Base-by-base conservation (phyloP, 768 basidiomycete genomes). In the Tulasnella sp. region DNA sequence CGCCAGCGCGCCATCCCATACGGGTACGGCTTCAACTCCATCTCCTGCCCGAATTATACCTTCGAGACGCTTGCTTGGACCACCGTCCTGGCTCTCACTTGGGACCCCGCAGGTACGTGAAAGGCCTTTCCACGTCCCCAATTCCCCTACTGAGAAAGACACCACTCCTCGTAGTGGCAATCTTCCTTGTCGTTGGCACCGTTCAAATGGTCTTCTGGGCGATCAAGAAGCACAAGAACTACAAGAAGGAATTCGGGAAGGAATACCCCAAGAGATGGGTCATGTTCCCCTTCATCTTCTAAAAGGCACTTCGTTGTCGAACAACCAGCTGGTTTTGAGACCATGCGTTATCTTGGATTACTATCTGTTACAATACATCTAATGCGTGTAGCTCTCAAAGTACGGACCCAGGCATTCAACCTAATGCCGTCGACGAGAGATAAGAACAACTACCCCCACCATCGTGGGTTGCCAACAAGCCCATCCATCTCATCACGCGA, bases 11-110 rank as follows among this genome's bases (percentile, higher is more conserved):
- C 85, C n/a, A 90, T 97, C 76, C 97, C 97, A 0, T 81, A 83
- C n/a, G 96, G 97, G 32, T 96, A 94, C 75, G 95, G 95, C 6
- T 99, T 98, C 82, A 83, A 87, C 69, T 81, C 86, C n/a, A 85
- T 95, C 44, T 90, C 92, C 6, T 91, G 86, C 83, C 94, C 96
- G 17, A 98, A 99, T 80, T 99, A 99, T 82, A 88, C 92, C 78
- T 98, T 95, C 77, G 97, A 99, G 81, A 84, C 82, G 8, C 73
- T 96, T 32, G 89, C 82, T 0, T 97, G 96, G 92, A 77, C 83
- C 4, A 82, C 85, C 17, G 83, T 97, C 66, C 84, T 84, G 29
- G 83, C 83, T 26, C 89, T 98, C 88, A 94, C 94, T 1, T 86
- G 88, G 36, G 91, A 89, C 77, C 82, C 86, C 75, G 86, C 86